Evolutionary conservation across 805 yeast genomes (phyloP).

Genomic region (Kazachstania taianensis): DNA sequence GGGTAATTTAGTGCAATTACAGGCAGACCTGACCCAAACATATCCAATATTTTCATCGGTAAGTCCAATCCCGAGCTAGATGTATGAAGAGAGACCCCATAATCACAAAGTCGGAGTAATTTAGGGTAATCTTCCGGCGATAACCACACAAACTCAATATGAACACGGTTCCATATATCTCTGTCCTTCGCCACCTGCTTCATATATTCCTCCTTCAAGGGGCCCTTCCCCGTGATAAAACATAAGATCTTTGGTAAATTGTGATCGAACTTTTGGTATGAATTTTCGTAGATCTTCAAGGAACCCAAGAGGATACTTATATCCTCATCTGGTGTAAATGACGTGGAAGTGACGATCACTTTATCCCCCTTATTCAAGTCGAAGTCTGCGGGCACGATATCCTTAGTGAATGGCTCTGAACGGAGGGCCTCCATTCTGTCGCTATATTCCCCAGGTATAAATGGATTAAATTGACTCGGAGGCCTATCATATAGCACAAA

Average conservation of each 20-base stretch:
- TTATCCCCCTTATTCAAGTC: conserved; percentile 37
- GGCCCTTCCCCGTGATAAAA: conserved; percentile 97
- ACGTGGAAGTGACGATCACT: conserved; percentile 77
- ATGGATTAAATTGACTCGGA: conserved; percentile 53
- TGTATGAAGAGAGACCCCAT: conserved; percentile 82
- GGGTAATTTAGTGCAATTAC: conserved; percentile 70
- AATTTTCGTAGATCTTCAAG: conserved; percentile 45
- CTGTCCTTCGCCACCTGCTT: conserved; percentile 32
- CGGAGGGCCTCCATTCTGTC: conserved; percentile 10
- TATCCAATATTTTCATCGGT: conserved; percentile 95
- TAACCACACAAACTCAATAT: conserved; percentile 66
- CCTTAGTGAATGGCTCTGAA: conserved; percentile 26
- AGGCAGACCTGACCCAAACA: conserved; percentile 94
- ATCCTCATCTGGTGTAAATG: conserved; percentile 95
- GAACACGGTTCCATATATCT: conserved; percentile 35
- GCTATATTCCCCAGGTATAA: conserved; percentile 7
- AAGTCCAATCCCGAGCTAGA: conserved; percentile 90
- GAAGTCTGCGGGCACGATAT: conserved; percentile 28
- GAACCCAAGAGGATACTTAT: conserved; percentile 61
- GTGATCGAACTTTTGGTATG: conserved; percentile 17
- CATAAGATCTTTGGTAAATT: conserved; percentile 43
- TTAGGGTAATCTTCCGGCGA: conserved; percentile 68
- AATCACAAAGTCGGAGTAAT: conserved; percentile 64
- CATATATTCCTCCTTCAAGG: conserved; percentile 49
- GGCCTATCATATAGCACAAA: conserved; percentile 82